Evolutionary conservation across 2,329 filamentous ascomycete genomes (phyloP), one percentile per base, ranked within the genome.

Genomic region (Aureobasidium subglaciale): DNA sequence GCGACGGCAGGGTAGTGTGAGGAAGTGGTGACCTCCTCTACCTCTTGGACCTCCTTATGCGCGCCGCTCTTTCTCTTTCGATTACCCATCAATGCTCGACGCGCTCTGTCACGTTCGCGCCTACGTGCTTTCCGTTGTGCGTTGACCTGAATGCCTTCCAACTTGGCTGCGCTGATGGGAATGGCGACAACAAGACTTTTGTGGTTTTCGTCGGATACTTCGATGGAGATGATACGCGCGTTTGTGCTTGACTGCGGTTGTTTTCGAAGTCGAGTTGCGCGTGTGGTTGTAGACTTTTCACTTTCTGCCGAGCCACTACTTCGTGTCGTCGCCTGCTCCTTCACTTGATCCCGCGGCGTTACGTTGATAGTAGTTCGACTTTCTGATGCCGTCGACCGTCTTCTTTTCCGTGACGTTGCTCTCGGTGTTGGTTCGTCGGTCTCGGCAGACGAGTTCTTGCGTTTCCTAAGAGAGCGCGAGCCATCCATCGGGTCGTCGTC

Each of bases 381-480:
- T 25, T 68, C 67, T 16, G 67, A 68, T 10, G 62, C 53, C 50
- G 68, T 69, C 25, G 65, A 70, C 15, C 70, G 69, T 40, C 70
- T 68, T 56, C 73, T 73, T 63, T 75, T 77, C 48, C 73, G 67
- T 20, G 65, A 69, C 10, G 60, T 54, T 54, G 67, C 64, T 53
- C 71, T 65, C 38, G 64, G 62, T 15, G 73, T 53, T 24, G 68
- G 64, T 13, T 69, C 70, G 15, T 75, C 74, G 61, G 86, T 78
- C 60, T 88, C 76, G 56, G 83, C 80, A 3, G 87, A 86, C 1
- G 88, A 90, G 16, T 88, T 85, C 70, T 92, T 95, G 54, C 91
- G 83, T 72, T 95, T 95, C 58, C 91, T 81, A 58, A 95, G 74
- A 29, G 87, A 81, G 53, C 90, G 85, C 8, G 88, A 85, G 42